Conservation (phyloP, 2,329 filamentous ascomycete species). For the Arthrobotrys musiformis region DNA sequence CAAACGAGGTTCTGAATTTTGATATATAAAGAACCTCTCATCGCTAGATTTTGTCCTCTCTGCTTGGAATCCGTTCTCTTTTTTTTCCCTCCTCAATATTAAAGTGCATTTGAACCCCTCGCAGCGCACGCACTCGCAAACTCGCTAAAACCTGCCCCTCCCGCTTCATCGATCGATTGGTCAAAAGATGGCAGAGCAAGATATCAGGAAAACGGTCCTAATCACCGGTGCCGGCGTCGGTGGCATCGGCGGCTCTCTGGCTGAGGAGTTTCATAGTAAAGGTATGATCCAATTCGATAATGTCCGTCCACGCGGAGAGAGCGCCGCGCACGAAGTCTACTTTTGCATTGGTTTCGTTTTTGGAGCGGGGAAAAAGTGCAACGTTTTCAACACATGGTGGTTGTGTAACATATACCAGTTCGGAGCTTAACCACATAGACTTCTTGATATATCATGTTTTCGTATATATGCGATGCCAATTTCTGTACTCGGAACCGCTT, state of each 20-base stretch:
- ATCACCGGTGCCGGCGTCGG: slow-evolving; percentile 70
- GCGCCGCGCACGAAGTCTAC: not conserved
- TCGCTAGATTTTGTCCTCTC: no score
- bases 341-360: not conserved
- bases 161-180: not conserved
- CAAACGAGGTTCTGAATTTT: no score
- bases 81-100: not conserved
- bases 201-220: slow-evolving; percentile 64
- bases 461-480: no score
- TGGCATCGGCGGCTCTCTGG: slow-evolving; percentile 70
- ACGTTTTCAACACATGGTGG: slow-evolving; percentile 25
- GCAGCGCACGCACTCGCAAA: no score
- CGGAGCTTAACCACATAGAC: no score
- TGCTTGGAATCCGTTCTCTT: no score
- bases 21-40: no score
- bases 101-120: no score
- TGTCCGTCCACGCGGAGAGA: not conserved
- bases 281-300: slow-evolving; percentile 62
- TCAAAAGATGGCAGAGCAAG: slow-evolving; percentile 16
- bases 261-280: slow-evolving; percentile 67
- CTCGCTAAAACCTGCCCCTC: slow-evolving; percentile 8
- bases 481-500: no score
- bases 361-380: not conserved
- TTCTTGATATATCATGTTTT: no score
- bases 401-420: not conserved